Base-by-base conservation (phyloP, 2,329 filamentous ascomycete species). In the Passalora sequoiae region DNA sequence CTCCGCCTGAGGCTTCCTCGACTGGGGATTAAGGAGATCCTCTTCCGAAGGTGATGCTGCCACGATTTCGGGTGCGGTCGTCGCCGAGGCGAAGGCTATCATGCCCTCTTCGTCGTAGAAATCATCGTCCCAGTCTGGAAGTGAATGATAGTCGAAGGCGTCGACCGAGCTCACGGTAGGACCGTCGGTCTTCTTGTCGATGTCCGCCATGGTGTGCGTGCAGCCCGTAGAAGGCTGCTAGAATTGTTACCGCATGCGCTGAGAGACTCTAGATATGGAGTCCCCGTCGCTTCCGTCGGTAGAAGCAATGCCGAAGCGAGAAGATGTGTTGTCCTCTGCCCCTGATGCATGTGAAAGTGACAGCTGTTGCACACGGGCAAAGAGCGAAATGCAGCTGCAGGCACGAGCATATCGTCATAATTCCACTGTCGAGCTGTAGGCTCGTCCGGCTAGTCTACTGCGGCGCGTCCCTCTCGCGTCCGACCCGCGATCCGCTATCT, bases 91-190 rank as follows among this genome's bases (percentile, higher is more conserved):
- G 64, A 97, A 97, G 42, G 84, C 82, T 27, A 77, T 73, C 22
- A 95, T 72, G 60, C 94, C 84, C 46, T 79, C 79, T 29, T 81
- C 72, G 32, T 77, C 68, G 55, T 94, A 73, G 62, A 96, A 96
- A 44, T 92, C 81, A 58, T 76, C 75, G 63, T 89, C 77, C 65
- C 75, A 80, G 65, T 95, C 89, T n/a, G 89, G 89, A 15, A 96
- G 75, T 27, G 69, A 71, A 12, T 74, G 74, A 48, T 76, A 72
- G 64, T 92, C 84, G 68, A 84, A 89, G 33, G 76, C 78, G n/a
- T 49, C 44, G 12, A 38, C 28, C 3, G 48, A 44, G 35, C 35
- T 49, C 29, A 57, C 51, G 53, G 80, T 79, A 28, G 71, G 71
- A 20, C 72, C 73, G 51, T 76, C 70, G 35, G 70, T 74, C 33